Base-by-base conservation (phyloP, 2,329 filamentous ascomycete genomes). In the Aspergillus niger region DNA sequence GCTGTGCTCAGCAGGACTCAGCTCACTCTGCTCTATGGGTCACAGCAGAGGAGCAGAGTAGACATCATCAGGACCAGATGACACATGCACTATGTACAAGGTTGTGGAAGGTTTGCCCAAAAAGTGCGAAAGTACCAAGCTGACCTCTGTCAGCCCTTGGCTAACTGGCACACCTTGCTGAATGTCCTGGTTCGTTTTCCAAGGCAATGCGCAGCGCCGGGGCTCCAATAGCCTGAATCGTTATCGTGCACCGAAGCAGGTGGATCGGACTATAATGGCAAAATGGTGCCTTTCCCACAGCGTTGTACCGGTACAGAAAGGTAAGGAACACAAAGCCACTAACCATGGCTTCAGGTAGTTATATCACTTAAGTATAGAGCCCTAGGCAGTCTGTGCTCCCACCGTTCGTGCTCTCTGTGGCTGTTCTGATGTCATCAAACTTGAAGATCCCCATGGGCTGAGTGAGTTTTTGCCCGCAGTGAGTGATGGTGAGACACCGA, bases 221-320 rank as follows among this genome's bases (percentile, higher is more conserved):
- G 28, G 47, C 47, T 50, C 47, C 47, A 50, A 50, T 50, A 32
- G 47, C 47, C 47, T 50, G 47, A 28, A 50, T 50, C 47, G 30
- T 28, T 50, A 17, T 50, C 47, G 15, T 50, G 47, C 26, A 32
- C 47, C 30, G 17, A 32, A n/a, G 26, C 32, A n/a, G 47, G 47
- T 26, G 47, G 26, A 50, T 32, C 47, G 47, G 15, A n/a, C 20
- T 24, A 32, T n/a, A 28, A 50, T 50, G 47, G 47, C 26, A n/a
- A 32, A 32, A 50, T 17, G 17, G 47, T 50, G 47, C 47, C 32
- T 32, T 50, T 50, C 32, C 8, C 15, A 17, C 47, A 20, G 47
- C 6, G 26, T 32, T 17, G 47, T 50, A 50, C 47, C 47, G 20
- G 47, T 50, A 50, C 47, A 13, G 30, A 50, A 50, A 17, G 47